Evolutionary conservation across 169 alveolate species (phyloP).

Genomic region (Amoebophrya sp.): DNA sequence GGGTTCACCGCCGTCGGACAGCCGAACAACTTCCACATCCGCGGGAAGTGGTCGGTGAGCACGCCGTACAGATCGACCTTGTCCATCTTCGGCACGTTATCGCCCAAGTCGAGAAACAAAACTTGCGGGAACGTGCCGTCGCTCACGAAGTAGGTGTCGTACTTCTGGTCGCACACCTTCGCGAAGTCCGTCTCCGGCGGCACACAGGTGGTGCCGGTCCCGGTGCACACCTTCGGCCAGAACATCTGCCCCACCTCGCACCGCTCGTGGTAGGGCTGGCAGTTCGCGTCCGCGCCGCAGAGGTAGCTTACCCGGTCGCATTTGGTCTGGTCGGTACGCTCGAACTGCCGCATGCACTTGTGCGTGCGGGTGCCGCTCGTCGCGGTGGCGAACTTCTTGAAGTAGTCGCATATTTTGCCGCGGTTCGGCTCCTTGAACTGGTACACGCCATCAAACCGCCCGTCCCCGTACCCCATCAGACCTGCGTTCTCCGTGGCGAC

Average conservation of each 20-base stretch:
- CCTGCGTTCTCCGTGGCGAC: neutral
- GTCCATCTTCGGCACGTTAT: neutral
- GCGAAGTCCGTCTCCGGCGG: neutral
- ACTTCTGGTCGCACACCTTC: neutral
- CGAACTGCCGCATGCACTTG: neutral
- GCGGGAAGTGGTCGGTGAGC: constrained; percentile 16
- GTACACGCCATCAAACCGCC: neutral
- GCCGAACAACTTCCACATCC: neutral
- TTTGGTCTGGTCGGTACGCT: neutral
- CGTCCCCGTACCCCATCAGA: neutral
- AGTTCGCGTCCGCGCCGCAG: neutral
- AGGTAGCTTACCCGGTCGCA: neutral
- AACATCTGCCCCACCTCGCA: neutral
- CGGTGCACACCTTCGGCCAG: neutral
- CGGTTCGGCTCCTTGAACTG: constrained; percentile 18
- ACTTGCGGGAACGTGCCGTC: neutral
- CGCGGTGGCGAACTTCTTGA: neutral
- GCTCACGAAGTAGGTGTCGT: neutral
- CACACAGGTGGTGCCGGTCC: neutral
- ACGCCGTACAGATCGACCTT: neutral
- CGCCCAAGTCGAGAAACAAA: neutral
- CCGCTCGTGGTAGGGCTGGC: neutral
- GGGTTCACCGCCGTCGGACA: neutral
- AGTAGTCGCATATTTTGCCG: neutral
- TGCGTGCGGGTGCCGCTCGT: neutral